Base-by-base conservation (phyloP, 106 monocot species). In the Allium cepa region DNA sequence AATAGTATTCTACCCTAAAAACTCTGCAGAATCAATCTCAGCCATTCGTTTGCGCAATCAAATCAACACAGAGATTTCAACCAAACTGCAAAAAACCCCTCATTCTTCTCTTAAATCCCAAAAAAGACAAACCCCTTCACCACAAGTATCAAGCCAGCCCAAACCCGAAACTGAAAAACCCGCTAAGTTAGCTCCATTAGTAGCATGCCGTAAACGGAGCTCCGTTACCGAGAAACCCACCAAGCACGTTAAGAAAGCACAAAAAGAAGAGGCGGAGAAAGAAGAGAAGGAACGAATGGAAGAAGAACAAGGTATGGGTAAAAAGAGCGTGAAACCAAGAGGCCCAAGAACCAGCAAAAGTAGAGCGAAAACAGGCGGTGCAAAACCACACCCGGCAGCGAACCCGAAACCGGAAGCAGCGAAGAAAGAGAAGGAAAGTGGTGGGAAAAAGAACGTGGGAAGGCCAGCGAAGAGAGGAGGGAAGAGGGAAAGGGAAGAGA, bases 1-100 rank as follows among this genome's bases (percentile, higher is more conserved):
- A 28, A 63, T 82, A 69, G 80, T 92, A 62, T 97, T 92, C 88
- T 97, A 69, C 74, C 74, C 81, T 14, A 88, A 70, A 18, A 58
- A 57, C 22, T 86, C 86, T 17, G 18, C 70, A 11, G 77, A 92
- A 61, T 77, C 60, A n/a, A 11, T 64, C 15, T 83, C 96, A 9
- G 96, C 86, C 22, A 47, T 65, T 55, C 59, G 75, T 57, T 71
- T 89, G 14, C 83, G 88, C 47, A 26, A 57, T 12, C 69, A 87
- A 27, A 61, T 89, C 72, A 53, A 65, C 57, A 79, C 81, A 51
- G 75, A 69, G 49, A 78, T 75, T 11, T 9, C 68, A 10, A 10
- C 60, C 7, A 47, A 47, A 10, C 26, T 75, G 14, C 68, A 62
- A 4, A 75, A 68, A 67, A 52, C 49, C 17, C 50, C 67, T 11